A percentile compares a stretch with the other conserved stretches of the same genome.
phyloP scores from a whole-genome alignment of 2,329 filamentous ascomycete species.

The Penicillium polonicum region DNA sequence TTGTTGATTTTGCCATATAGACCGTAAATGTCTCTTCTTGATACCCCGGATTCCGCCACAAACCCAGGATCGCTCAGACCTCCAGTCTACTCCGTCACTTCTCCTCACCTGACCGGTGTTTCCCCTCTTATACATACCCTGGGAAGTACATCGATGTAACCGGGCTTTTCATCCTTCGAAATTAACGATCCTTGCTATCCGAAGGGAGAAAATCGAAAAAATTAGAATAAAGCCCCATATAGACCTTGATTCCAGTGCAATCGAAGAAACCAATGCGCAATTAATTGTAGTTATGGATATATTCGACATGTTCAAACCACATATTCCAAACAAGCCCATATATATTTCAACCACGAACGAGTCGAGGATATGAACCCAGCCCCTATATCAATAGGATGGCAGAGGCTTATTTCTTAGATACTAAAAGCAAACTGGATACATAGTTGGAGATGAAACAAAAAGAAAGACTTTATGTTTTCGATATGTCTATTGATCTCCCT shows the following conservation, averaged over 20 bases:
- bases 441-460: no score
- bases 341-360: not conserved
- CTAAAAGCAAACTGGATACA: no score
- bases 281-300: not conserved
- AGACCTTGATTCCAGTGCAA: not conserved
- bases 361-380: not conserved
- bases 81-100: not conserved
- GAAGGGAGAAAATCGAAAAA: not conserved
- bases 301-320: not conserved
- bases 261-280: not conserved
- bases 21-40: not conserved
- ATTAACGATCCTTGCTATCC: not conserved
- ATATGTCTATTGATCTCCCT: no score
- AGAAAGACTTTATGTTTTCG: no score
- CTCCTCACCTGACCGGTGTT: slow-evolving; percentile 9
- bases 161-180: not conserved
- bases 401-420: no score
- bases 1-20: not conserved
- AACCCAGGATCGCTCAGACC: slow-evolving; percentile 4
- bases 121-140: not conserved
- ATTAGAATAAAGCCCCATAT: no score
- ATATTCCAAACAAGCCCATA: not conserved
- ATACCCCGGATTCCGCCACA: slow-evolving; percentile 4
- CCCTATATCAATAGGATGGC: not conserved
- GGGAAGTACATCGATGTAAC: not conserved